Evolutionary conservation across 164 flowering plant genomes (phyloP), one percentile per base, ranked within the genome.

Genomic region (Saururus chinensis): DNA sequence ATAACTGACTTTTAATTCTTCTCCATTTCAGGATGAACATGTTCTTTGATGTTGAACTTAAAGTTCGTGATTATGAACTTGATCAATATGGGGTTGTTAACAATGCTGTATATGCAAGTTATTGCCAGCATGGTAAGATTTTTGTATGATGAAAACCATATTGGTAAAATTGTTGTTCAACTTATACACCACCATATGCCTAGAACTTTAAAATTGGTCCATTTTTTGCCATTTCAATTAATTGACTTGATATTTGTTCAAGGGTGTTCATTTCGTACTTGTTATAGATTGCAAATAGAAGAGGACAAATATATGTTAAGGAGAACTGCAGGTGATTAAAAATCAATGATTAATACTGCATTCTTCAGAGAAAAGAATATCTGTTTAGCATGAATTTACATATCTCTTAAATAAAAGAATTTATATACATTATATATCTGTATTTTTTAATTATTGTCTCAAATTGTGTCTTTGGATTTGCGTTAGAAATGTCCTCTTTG

Each of bases 51-150:
- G 75, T 88, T 40, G 90, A 88, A 71, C 84, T 93, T 37, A 82
- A 90, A 71, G 98, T 93, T 41, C 85, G 95, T 2, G 97, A 88
- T 62, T 90, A 93, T 72, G 96, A 90, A 72, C 72, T 86, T 59
- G 97, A 93, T 81, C 98, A 93, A 68, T 92, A 81, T 74, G 98
- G 98, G 13, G 97, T 89, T 20, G 98, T 90, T 17, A 90, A 90
- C 74, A 92, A 92, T 82, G 89, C 97, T 53, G 73, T 84, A 64
- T 92, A 88, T 72, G 93, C 98, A 52, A 86, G 92, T 72, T 92
- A 92, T 57, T 89, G 98, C 68, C 90, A 88, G 71, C 95, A 85
- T 73, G 96, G 97, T 90, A 60, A 74, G 80, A 24, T 51, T 57
- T 51, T 41, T 45, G 12, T 52, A 16, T 35, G 42, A 19, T 25